These are phyloP conservation scores for Glarea lozoyensis DNA, from an alignment of 495 filamentous ascomycete species.

Conservation along the genomic window DNA sequence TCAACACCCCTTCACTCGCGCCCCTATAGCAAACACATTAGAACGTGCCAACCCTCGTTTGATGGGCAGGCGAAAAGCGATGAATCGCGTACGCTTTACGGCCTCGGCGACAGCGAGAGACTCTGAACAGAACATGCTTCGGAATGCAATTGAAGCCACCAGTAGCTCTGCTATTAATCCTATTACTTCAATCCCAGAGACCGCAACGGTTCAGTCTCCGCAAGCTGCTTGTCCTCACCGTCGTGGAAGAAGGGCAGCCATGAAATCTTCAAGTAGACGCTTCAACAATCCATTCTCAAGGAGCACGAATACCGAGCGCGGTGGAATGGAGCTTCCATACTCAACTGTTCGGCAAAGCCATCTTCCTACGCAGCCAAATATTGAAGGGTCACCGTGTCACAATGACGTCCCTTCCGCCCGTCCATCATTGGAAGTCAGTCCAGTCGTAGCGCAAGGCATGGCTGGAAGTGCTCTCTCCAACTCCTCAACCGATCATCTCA, in stretches of 20 bases:
- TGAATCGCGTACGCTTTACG: constrained; percentile 19
- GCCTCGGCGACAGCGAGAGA: constrained; percentile 13
- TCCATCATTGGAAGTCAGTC: background rate
- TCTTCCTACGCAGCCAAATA: too few species aligned
- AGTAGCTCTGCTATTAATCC: constrained; percentile 3
- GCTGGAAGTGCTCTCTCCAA: too few species aligned
- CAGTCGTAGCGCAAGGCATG: too few species aligned
- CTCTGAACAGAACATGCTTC: constrained; percentile 9
- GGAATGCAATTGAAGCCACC: constrained; percentile 7
- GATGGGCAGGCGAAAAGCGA: background rate
- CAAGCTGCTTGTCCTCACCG: background rate
- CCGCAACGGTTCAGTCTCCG: background rate
- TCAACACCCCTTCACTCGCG: constrained; percentile 19
- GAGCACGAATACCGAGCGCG: constrained; percentile 6
- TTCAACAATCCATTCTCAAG: constrained; percentile 1
- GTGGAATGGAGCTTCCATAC: background rate
- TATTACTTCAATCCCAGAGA: background rate
- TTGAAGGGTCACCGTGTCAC: too few species aligned
- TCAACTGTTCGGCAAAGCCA: background rate
- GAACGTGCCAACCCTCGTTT: constrained; percentile 2
- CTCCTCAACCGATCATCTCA: constrained; percentile 7
- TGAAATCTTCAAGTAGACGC: background rate
- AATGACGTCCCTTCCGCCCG: too few species aligned
- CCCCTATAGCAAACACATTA: constrained; percentile 4
- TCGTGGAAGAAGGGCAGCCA: background rate